Base-by-base conservation (phyloP, 2,329 filamentous ascomycete species). In the Pseudocercospora musae region DNA sequence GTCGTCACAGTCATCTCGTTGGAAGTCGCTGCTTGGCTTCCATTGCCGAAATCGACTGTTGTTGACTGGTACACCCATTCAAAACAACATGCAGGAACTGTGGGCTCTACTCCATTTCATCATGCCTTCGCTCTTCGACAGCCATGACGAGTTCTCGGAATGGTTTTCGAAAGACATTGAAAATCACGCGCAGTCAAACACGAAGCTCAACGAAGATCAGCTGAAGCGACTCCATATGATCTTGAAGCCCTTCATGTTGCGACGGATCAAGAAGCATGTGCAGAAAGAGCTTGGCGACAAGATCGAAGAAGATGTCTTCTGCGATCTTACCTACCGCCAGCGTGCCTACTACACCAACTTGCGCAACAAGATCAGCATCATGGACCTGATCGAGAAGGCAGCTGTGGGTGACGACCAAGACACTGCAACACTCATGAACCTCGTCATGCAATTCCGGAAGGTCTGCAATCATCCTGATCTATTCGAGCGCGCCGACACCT, bases 371-470 rank as follows among this genome's bases (percentile, higher is more conserved):
- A 97, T 99, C 78, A 98, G 92, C 77, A 92, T 99, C 69, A 95
- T 98, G 87, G 95, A 99, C 75, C 87, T 99, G 18, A 96, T 99
- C 59, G 95, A 99, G 77, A 98, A 97, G 83, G 92, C 92, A 1
- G 94, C 94, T 1, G 85, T 95, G 69, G 95, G 95, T 37, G 93
- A 97, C 71, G 95, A 98, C 55, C 89, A 94, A 71, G 95, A 98
- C 74, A 96, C 91, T 37, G 93, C 94, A 44, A 98, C 94, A 1
- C 79, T 99, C 72, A 98, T 99, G 95, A 99, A 99, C 77, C 82
- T 99, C 68, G 95, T 99, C 66, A 99, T 99, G 95, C 95, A 99
- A 78, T 99, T 99, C 85, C 87, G 95, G 71, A 99, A 99, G 79
- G 95, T 99, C 61, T 99, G 95, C 81, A 99, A 99, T 74, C 95